Conservation (phyloP, 1,284 basidiomycete genomes). For the Ceratobasidium papillatum region DNA sequence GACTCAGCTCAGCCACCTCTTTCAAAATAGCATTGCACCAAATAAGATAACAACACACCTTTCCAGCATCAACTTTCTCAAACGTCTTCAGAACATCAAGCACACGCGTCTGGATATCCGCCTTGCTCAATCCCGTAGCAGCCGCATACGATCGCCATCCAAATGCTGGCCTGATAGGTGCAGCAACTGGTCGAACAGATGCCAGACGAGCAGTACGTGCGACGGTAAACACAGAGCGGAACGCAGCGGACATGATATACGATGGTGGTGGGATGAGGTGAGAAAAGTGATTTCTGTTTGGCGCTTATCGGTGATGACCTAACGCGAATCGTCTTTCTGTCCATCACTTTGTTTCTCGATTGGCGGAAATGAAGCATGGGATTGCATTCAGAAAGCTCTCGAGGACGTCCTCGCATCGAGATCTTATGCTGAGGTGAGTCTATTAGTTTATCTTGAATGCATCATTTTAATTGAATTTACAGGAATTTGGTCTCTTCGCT, state of each 20-base stretch:
- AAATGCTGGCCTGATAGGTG: conserved; percentile 10
- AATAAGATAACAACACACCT: conserved; percentile 64
- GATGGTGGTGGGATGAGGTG: conserved; percentile 27
- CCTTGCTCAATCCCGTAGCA: conserved; percentile 74
- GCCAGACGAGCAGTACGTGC: conserved; percentile 31
- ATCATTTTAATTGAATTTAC: conserved; percentile 39
- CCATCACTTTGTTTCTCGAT: neutral
- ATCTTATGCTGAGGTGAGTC: conserved; percentile 82
- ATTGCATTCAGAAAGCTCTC: conserved; percentile 88
- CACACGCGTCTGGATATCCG: conserved; percentile 83
- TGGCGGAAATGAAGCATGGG: conserved; percentile 82
- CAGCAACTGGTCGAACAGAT: conserved; percentile 3
- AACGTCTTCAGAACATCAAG: conserved; percentile 92
- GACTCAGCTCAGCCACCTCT: conserved; percentile 26
- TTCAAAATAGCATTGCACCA: conserved; percentile 39
- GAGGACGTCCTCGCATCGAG: conserved; percentile 84
- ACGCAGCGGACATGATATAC: conserved; percentile 36
- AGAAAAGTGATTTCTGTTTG: conserved; percentile 7
- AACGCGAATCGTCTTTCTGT: neutral
- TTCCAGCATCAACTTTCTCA: conserved; percentile 89
- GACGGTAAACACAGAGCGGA: conserved; percentile 41
- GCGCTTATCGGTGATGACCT: conserved; percentile 32
- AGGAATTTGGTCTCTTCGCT: conserved; percentile 96
- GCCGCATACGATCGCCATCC: conserved; percentile 70
- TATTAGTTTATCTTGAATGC: neutral